Evolutionary conservation across 2,329 filamentous ascomycete genomes (phyloP), one percentile per base, ranked within the genome.

Genomic region (Diplodia intermedia): DNA sequence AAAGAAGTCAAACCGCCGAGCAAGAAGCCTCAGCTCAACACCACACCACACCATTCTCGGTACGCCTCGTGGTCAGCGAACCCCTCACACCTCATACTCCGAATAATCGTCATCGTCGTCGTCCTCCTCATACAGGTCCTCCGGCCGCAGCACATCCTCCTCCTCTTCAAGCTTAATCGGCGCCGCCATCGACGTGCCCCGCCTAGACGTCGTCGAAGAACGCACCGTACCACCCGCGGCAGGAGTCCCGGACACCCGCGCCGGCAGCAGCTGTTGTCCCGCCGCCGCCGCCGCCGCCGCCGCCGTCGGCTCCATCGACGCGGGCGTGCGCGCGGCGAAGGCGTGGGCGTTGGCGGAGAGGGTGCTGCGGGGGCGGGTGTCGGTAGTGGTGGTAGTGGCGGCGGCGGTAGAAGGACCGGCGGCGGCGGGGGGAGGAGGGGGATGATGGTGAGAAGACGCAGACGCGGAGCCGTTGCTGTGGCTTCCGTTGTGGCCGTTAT

Each of bases 81-180:
- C 43, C 6, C 8, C 18, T 18, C 40, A 47, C 15, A 36, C 18
- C 54, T 56, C 54, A 56, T 18, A 56, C 54, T 26, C 38, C 36
- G 55, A 60, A 26, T 26, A 26, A 3, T 23, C 23, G 23, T 23
- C 23, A 2, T 23, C 23, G 23, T 23, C 23, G 23, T 23, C 23
- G n/a, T 60, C 55, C 14, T 43, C 55, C 0, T 43, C 36, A 1
- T 29, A 7, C 31, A 56, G 15, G 11, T 26, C 55, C 15, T 31
- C 18, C 8, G 8, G 2, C 2, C 14, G 7, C 18, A 47, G 18
- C 3, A 2, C 9, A 2, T 50, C 57, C 29, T 62, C 57, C 2
- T 4, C 5, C 12, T 62, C 57, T 29, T 62, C 57, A 7, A 62
- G 29, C 40, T 62, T 62, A 43, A 62, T 62, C 9, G 33, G 23